Evolutionary conservation across 2,329 filamentous ascomycete genomes (phyloP).

Genomic region (Lachnellula occidentalis): DNA sequence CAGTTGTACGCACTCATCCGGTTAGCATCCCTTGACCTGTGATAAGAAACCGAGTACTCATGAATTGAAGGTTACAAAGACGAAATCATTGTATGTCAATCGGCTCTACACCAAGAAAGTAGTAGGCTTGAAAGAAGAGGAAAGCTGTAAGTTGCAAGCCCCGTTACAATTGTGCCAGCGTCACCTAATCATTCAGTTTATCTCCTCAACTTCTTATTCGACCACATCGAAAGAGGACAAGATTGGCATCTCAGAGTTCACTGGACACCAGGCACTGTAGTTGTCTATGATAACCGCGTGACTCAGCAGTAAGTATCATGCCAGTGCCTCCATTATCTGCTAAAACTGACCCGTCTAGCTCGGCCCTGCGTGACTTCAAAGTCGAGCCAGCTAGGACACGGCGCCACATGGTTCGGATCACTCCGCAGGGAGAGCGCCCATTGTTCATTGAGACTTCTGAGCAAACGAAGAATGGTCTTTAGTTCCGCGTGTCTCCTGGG

Average conservation of each 20-base stretch:
- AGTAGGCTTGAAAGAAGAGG: slow-evolving; percentile 72
- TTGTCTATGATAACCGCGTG: not conserved
- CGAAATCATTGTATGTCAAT: not conserved
- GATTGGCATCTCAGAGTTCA: slow-evolving; percentile 67
- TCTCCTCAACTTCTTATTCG: slow-evolving; percentile 62
- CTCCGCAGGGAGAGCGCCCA: slow-evolving; percentile 72
- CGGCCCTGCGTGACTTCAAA: slow-evolving; percentile 66
- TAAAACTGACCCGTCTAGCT: slow-evolving; percentile 1
- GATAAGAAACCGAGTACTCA: not conserved
- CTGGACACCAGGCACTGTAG: not conserved
- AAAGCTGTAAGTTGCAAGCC: slow-evolving; percentile 38
- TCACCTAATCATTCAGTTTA: not conserved
- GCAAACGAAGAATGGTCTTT: not conserved
- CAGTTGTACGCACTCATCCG: slow-evolving; percentile 73
- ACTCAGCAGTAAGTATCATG: not conserved
- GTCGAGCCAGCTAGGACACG: slow-evolving; percentile 75
- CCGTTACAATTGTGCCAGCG: not conserved
- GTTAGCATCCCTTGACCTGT: slow-evolving; percentile 41
- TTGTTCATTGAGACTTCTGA: not conserved
- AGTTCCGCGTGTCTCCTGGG: no score
- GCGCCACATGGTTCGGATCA: slow-evolving; percentile 73
- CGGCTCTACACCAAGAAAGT: slow-evolving; percentile 49
- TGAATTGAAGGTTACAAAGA: not conserved
- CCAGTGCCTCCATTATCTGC: not conserved
- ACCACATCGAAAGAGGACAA: slow-evolving; percentile 62